Evolutionary conservation across 2,329 filamentous ascomycete species (phyloP).

Genomic region (Gaeumannomyces tritici): DNA sequence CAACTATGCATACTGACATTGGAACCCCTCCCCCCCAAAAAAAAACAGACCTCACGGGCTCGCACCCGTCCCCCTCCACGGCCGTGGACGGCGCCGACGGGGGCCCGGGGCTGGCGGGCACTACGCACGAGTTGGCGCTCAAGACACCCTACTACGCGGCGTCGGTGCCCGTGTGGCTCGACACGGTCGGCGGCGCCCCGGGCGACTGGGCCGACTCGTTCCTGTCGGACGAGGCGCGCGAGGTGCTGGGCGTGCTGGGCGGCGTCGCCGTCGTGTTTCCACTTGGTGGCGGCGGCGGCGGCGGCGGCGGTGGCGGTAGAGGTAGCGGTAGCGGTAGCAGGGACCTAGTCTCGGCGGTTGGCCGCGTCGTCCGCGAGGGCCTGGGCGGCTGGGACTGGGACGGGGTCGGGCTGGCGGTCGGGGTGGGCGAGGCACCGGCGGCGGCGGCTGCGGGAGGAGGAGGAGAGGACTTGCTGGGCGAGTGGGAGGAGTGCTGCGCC

Average conservation of each 20-base stretch:
- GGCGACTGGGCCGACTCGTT: slow-evolving; percentile 49
- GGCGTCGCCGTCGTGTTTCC: slow-evolving; percentile 47
- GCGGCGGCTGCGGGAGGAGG: neutral
- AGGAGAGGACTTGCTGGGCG: slow-evolving; percentile 31
- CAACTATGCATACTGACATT: neutral
- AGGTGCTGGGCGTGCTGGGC: slow-evolving; percentile 53
- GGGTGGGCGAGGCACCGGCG: slow-evolving; percentile 31
- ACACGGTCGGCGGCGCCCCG: slow-evolving; percentile 35
- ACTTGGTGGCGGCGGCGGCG: slow-evolving; percentile 14
- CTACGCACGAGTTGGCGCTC: slow-evolving; percentile 45
- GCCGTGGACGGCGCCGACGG: slow-evolving; percentile 20
- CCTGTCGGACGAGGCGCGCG: slow-evolving; percentile 48
- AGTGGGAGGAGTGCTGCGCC: slow-evolving; percentile 52
- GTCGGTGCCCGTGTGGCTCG: slow-evolving; percentile 57
- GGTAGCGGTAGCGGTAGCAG: slow-evolving; percentile 15
- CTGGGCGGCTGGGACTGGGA: slow-evolving; percentile 56
- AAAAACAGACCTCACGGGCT: slow-evolving; percentile 41
- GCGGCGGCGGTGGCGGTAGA: no score
- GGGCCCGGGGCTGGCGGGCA: slow-evolving; percentile 39
- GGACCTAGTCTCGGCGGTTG: slow-evolving; percentile 40
- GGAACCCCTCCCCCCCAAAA: neutral
- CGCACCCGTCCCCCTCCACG: slow-evolving; percentile 12
- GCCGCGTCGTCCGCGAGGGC: slow-evolving; percentile 43
- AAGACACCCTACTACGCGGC: slow-evolving; percentile 53
- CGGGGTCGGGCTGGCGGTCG: slow-evolving; percentile 51